Base-by-base conservation (phyloP, 2,329 filamentous ascomycete genomes). In the Venturia carpophila region DNA sequence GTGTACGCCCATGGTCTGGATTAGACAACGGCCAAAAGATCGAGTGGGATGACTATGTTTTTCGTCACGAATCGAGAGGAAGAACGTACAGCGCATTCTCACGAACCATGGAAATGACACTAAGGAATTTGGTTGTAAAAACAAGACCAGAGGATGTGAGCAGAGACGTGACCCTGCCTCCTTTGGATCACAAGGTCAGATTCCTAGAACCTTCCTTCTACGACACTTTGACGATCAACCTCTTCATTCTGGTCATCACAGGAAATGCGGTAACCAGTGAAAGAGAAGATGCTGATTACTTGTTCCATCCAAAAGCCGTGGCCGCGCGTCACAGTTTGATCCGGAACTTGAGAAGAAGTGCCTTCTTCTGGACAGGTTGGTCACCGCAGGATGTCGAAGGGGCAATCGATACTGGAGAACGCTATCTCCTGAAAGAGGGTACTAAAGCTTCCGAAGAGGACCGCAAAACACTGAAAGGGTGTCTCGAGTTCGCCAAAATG, bases 251-350 rank as follows among this genome's bases (percentile, higher is more conserved):
- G 76, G 86, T 91, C 72, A 84, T 97, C 60, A 87, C 90, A 1
- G 87, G 91, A 69, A 97, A 97, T 72, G 87, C 91, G 0, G 86
- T 97, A 0, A 92, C 92, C 30, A 96, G 92, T 5, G 90, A 97
- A 71, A 82, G 92, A 13, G 86, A 83, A 0, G 93, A 93, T 70
- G 27, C 84, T 65, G 92, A 97, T 73, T 97, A 96, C 72, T 88
- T 97, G 68, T 97, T 97, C 70, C 89, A 96, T 70, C 83, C 84
- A 0, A 85, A 83, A 15, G 92, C 92, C 70, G 79, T 83, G 39
- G 87, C 86, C 67, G 81, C 82, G 47, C 78, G 96, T 15, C 77
- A 87, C 34, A 80, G 84, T 64, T 78, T 96, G 1, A 87, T 96
- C 5, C 83, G 82, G 65, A 96, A 97, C 71, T 75, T 96, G 56